Conservation (phyloP, 2,329 filamentous ascomycete species). For the Epichloe uncinata region DNA sequence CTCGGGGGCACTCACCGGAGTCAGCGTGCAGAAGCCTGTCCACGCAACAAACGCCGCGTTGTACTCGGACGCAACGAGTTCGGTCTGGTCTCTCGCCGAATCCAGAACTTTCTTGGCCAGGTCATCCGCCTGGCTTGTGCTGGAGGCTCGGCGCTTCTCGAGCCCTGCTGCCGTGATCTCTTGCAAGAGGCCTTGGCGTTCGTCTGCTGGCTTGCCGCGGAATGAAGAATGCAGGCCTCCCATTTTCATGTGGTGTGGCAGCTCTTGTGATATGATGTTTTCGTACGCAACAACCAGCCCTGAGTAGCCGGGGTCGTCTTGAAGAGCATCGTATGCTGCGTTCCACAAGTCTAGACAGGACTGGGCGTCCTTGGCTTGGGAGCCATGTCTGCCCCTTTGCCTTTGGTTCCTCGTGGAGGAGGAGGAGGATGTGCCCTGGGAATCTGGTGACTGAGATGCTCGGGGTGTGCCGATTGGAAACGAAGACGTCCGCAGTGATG, state of each 20-base stretch:
- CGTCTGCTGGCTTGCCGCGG: slow-evolving; percentile 12
- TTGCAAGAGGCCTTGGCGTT: slow-evolving; percentile 16
- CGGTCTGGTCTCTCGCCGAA: slow-evolving; percentile 15
- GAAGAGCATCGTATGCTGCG: slow-evolving; percentile 20
- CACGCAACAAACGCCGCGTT: slow-evolving; percentile 20
- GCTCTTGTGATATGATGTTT: slow-evolving; percentile 21
- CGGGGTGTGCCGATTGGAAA: neutral
- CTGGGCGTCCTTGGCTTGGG: neutral
- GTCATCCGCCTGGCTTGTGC: slow-evolving; percentile 16
- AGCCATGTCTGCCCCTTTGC: neutral
- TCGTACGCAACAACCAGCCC: slow-evolving; percentile 23
- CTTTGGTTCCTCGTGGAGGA: neutral
- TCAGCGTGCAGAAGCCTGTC: slow-evolving; percentile 24
- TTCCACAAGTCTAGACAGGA: slow-evolving; percentile 20
- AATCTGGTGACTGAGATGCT: neutral
- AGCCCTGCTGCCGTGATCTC: slow-evolving; percentile 18
- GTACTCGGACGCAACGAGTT: slow-evolving; percentile 13
- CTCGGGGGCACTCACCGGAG: slow-evolving; percentile 16
- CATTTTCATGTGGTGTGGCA: slow-evolving; percentile 20
- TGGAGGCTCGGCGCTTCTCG: slow-evolving; percentile 15
- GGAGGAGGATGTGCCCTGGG: neutral
- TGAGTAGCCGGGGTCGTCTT: slow-evolving; percentile 15
- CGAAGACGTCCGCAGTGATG: neutral
- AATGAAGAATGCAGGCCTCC: slow-evolving; percentile 15
- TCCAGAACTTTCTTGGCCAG: slow-evolving; percentile 17